phyloP scores from a whole-genome alignment of 345 rosid genomes.

The Nephelium lappaceum region DNA sequence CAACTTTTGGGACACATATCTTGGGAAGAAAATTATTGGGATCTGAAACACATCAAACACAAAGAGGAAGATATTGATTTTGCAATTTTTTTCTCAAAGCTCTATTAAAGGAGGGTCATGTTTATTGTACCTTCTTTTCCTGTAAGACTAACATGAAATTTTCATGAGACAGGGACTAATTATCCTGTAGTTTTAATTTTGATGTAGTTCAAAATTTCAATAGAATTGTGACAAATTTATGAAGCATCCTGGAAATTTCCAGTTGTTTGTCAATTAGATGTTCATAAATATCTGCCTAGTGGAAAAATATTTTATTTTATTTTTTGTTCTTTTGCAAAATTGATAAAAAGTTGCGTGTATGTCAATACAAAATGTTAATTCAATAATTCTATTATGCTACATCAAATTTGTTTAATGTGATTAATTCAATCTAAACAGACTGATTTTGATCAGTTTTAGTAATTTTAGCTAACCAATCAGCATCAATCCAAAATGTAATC shows the following conservation, averaged over 20 bases:
- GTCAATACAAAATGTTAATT: too few relatives aligned
- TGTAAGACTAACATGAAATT: neutral
- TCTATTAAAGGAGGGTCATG: neutral
- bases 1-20: neutral
- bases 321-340: too few relatives aligned
- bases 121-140: neutral
- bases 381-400: too few relatives aligned
- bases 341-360: too few relatives aligned
- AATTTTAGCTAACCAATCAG: neutral
- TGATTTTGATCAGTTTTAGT: neutral
- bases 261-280: neutral
- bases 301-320: too few relatives aligned
- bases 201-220: neutral
- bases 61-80: neutral
- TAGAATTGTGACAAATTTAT: neutral
- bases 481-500: too few relatives aligned
- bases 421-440: neutral
- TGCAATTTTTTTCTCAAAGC: too few relatives aligned
- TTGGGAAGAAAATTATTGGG: neutral
- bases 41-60: neutral
- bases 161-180: neutral
- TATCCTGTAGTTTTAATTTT: neutral
- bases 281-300: too few relatives aligned
- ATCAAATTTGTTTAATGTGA: neutral
- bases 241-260: conserved; percentile 13